Evolutionary conservation across 306 rosid species (phyloP).

Genomic region (Citrullus amarus): DNA sequence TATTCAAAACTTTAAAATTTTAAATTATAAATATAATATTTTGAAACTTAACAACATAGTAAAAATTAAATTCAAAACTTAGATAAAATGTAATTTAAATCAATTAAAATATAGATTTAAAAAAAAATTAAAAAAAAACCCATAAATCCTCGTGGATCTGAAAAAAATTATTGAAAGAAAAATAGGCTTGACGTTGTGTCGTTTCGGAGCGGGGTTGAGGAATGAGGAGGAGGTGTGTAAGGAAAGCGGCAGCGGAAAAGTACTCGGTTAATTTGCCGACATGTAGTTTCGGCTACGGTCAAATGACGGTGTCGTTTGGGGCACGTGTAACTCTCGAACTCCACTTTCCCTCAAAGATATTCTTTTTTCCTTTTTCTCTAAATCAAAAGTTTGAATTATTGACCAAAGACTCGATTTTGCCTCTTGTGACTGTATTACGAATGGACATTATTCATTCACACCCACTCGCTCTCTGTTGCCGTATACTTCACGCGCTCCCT

Average conservation of each 20-base stretch:
- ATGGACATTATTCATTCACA: background rate
- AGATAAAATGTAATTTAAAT: no score
- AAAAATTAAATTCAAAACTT: no score
- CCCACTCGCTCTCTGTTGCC: background rate
- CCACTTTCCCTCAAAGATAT: background rate
- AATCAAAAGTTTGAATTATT: constrained; percentile 33
- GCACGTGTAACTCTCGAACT: constrained; percentile 37
- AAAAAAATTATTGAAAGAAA: background rate
- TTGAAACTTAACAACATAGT: no score
- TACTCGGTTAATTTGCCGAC: background rate
- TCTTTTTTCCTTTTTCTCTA: background rate
- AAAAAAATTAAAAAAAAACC: no score
- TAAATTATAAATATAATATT: no score
- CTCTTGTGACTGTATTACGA: background rate
- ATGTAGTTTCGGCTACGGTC: constrained; percentile 44
- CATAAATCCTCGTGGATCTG: no score
- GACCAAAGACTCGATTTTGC: constrained; percentile 21
- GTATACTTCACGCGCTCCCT: background rate
- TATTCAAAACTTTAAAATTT: no score
- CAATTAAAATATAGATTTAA: no score
- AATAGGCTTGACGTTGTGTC: background rate
- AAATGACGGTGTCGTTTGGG: constrained; percentile 55
- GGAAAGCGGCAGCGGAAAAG: background rate
- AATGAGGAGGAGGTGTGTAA: background rate
- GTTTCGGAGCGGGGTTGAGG: background rate